phyloP scores from a whole-genome alignment of 2,329 filamentous ascomycete species.

The Xylariaceae sp. region DNA sequence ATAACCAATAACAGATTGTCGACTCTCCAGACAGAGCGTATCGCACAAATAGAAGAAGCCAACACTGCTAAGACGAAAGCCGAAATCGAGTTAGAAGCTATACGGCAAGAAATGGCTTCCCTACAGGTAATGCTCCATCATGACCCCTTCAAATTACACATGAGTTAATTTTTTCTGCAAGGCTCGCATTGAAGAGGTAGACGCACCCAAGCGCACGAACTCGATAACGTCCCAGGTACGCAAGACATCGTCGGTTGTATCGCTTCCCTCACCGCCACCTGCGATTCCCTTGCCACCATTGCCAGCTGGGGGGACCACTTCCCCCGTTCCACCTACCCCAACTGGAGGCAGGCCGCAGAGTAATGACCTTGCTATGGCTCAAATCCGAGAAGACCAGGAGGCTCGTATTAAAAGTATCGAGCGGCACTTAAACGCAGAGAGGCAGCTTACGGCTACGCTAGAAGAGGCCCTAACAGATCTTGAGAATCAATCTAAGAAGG shows the following conservation, averaged over 20 bases:
- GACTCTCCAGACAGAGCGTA: conserved; percentile 76
- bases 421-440: conserved; percentile 94
- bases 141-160: not conserved
- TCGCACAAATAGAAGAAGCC: conserved; percentile 78
- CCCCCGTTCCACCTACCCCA: conserved; percentile 58
- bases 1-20: conserved; percentile 84
- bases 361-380: conserved; percentile 77
- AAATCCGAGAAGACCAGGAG: conserved; percentile 93
- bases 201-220: conserved; percentile 61
- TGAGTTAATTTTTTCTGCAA: conserved; percentile 20
- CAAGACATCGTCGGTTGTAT: conserved; percentile 82
- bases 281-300: conserved; percentile 95
- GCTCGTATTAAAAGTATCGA: conserved; percentile 94
- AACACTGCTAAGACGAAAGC: conserved; percentile 67
- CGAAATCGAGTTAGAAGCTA: conserved; percentile 70
- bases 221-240: conserved; percentile 72
- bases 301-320: conserved; percentile 63
- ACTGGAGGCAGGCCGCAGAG: conserved; percentile 74
- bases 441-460: conserved; percentile 91
- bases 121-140: conserved; percentile 69
- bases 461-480: conserved; percentile 96
- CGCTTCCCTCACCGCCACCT: conserved; percentile 90
- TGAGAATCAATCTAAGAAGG: conserved; percentile 88
- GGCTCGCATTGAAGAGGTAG: conserved; percentile 42
- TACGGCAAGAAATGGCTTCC: conserved; percentile 72